Conservation (phyloP, 805 yeast species). For the Maudiozyma bulderi region DNA sequence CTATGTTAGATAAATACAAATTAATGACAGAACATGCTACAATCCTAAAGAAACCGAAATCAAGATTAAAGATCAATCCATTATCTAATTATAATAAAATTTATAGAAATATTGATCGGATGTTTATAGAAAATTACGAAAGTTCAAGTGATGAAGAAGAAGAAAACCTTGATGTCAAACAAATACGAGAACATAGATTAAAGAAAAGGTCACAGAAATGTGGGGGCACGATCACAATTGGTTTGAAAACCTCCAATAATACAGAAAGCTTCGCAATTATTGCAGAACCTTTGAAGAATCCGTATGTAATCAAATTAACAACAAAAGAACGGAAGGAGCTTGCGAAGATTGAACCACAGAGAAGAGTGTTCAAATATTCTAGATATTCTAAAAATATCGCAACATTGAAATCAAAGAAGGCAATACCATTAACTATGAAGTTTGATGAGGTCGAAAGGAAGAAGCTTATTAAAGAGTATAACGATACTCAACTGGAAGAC, state of each 20-base stretch:
- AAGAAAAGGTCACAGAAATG: constrained; percentile 7
- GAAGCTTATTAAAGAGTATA: neutral
- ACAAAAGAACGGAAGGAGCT: constrained; percentile 14
- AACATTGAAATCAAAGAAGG: constrained; percentile 3
- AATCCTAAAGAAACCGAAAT: constrained; percentile 12
- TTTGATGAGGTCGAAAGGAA: neutral
- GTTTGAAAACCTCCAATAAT: neutral
- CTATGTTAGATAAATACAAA: constrained; percentile 25
- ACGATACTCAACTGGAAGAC: neutral
- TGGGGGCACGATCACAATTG: constrained; percentile 22
- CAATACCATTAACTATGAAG: constrained; percentile 6
- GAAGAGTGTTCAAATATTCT: constrained; percentile 8
- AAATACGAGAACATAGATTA: constrained; percentile 14
- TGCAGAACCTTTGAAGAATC: constrained; percentile 24
- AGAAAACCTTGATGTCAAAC: constrained; percentile 7
- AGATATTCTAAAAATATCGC: constrained; percentile 17
- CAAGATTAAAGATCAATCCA: constrained; percentile 11
- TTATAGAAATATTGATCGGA: constrained; percentile 18
- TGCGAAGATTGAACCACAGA: constrained; percentile 5
- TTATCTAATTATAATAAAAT: constrained; percentile 10
- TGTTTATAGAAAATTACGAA: constrained; percentile 14
- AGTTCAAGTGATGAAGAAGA: constrained; percentile 28
- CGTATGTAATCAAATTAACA: constrained; percentile 19
- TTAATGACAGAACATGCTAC: constrained; percentile 17
- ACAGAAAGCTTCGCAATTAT: constrained; percentile 16